Evolutionary conservation across 371 early-diverging fungal species (phyloP), one percentile per base, ranked within the genome.

Genomic region (Mucor mucedo): DNA sequence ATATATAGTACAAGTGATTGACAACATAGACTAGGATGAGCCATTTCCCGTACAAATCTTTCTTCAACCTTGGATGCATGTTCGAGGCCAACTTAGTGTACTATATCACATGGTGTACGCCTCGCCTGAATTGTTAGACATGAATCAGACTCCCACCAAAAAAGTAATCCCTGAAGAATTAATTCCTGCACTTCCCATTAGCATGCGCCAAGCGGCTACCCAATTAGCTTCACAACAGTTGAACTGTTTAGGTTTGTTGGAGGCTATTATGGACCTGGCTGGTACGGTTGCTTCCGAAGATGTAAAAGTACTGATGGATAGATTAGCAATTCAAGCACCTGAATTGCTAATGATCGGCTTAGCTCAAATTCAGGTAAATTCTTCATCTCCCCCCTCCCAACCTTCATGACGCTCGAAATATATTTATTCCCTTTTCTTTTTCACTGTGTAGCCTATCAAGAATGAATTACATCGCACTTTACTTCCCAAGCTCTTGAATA

Each of bases 281-380:
- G 88, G 91, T 38, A 83, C 81, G 32, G 80, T 72, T 1, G 84
- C 74, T 14, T 75, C 78, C 27, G 90, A 88, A 5, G 88, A 89
- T 39, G 86, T 87, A 39, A 86, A 84, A 65, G 68, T 74, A 2
- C 62, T 93, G 30, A 71, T 94, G 65, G 91, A 91, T 42, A 62
- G 81, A 10, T 86, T 87, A 6, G 64, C 85, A 16, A 85, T 89
- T 55, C 85, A 88, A 63, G 71, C 88, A 27, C 91, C 96, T 5
- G 96, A 94, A 65, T 70, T 94, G 7, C 39, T 94, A 2, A 75
- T 92, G 48, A 76, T 95, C 44, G 94, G 92, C 0, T 76, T 94
- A 27, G 87, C 87, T 13, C 91, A 91, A 69, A 68, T 91, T 49
- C 82, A 81, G 62, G 77, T 79, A 75, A 27, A 11, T 29, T 47